A percentile compares a stretch with the other conserved stretches of the same genome.
Evolutionary conservation across 768 basidiomycete genomes (phyloP).

Genomic region (Leccinum subgranulosum): DNA sequence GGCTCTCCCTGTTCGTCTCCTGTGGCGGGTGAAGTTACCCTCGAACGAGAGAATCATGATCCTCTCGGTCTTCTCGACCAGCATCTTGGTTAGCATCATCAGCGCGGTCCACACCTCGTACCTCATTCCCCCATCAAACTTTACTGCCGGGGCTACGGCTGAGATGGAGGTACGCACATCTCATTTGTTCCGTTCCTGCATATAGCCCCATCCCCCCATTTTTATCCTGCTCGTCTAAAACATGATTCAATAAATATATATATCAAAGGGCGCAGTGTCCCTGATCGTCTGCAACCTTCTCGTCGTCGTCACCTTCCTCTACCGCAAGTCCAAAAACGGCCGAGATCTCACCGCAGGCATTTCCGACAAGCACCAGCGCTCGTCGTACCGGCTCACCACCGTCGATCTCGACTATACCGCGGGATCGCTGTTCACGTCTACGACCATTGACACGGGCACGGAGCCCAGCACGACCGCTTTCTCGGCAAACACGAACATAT

Average conservation of each 20-base stretch:
- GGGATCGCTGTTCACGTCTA: neutral
- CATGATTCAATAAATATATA: neutral
- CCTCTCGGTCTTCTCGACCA: slow-evolving; percentile 48
- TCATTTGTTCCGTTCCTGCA: neutral
- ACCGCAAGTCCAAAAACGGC: slow-evolving; percentile 16
- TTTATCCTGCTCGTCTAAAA: neutral
- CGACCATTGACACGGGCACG: neutral
- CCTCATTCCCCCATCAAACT: slow-evolving; percentile 32
- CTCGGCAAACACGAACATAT: slow-evolving; percentile 4
- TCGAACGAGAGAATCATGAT: slow-evolving; percentile 41
- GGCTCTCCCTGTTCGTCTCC: slow-evolving; percentile 42
- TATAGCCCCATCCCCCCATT: neutral
- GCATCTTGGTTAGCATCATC: slow-evolving; percentile 46
- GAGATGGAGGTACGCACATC: slow-evolving; percentile 39
- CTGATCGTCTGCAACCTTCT: slow-evolving; percentile 42
- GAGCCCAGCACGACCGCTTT: neutral
- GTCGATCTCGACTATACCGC: slow-evolving; percentile 19
- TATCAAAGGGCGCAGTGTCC: slow-evolving; percentile 33
- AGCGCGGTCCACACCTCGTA: slow-evolving; percentile 41
- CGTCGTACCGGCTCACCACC: slow-evolving; percentile 23
- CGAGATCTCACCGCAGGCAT: slow-evolving; percentile 9
- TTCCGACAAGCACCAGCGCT: neutral
- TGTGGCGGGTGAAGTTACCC: slow-evolving; percentile 41
- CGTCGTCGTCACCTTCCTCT: slow-evolving; percentile 36
- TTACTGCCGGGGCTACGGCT: slow-evolving; percentile 26